phyloP scores from a whole-genome alignment of 208 protist genomes.

The Crithidia brevicula region DNA sequence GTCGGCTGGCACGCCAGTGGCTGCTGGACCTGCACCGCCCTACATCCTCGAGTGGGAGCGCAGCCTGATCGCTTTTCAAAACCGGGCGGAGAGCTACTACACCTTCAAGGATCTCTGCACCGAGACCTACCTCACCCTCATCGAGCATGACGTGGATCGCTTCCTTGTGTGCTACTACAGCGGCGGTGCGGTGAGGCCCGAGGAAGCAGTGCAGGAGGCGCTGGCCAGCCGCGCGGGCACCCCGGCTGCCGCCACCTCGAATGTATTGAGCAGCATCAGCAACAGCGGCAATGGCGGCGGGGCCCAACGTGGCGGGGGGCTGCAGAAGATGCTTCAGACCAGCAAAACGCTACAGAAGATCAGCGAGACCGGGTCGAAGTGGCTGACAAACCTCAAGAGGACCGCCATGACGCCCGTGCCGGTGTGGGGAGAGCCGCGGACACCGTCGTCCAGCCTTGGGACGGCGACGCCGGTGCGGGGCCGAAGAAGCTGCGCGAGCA shows the following conservation, averaged over 20 bases:
- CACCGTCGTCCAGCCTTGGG: conserved; percentile 1
- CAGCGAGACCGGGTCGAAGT: conserved; percentile 31
- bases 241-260: background rate
- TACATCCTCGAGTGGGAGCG: conserved; percentile 43
- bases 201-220: conserved; percentile 28
- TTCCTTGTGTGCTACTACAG: conserved; percentile 56
- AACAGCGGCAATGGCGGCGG: background rate
- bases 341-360: conserved; percentile 23
- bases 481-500: conserved; percentile 1
- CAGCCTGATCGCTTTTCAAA: conserved; percentile 44
- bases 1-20: background rate
- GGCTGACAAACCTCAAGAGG: conserved; percentile 24
- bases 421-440: conserved; percentile 7
- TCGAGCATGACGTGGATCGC: conserved; percentile 65
- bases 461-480: background rate
- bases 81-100: conserved; percentile 50
- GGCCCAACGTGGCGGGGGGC: background rate
- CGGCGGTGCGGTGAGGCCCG: conserved; percentile 19
- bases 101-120: conserved; percentile 50
- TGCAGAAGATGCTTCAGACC: conserved; percentile 30
- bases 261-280: background rate
- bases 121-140: conserved; percentile 58
- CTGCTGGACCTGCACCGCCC: conserved; percentile 1
- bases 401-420: conserved; percentile 8
- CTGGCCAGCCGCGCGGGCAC: conserved; percentile 10